Conservation (phyloP, 2,329 filamentous ascomycete genomes). For the Colletotrichum agaves region DNA sequence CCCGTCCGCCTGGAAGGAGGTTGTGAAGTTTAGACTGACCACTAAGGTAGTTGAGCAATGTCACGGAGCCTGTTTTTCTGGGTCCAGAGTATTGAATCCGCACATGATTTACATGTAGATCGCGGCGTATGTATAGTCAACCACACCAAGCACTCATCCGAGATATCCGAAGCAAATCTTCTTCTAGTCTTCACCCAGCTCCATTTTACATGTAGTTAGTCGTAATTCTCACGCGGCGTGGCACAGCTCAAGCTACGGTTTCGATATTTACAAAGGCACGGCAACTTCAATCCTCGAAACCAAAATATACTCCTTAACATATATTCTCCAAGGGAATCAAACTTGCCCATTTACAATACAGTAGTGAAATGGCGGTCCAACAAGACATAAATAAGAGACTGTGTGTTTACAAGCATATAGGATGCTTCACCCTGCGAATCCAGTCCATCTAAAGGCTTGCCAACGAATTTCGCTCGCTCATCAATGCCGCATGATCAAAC, state of each 20-base stretch:
- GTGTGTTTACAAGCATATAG: slow-evolving; percentile 1
- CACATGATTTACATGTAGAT: slow-evolving; percentile 21
- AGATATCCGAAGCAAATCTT: slow-evolving; percentile 4
- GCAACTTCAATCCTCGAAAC: too few relatives aligned
- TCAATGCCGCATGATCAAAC: slow-evolving; percentile 52
- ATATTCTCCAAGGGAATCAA: background rate
- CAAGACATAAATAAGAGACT: slow-evolving; percentile 19
- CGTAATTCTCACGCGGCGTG: too few relatives aligned
- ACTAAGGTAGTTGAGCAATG: background rate
- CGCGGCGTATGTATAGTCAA: background rate
- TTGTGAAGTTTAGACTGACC: background rate
- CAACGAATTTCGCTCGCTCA: slow-evolving; percentile 38
- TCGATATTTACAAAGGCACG: too few relatives aligned
- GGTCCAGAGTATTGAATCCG: background rate
- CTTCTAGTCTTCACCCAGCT: background rate
- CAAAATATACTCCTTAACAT: too few relatives aligned
- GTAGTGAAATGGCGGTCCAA: slow-evolving; percentile 1
- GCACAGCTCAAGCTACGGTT: background rate
- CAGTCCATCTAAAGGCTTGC: slow-evolving; percentile 17
- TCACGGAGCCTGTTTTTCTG: background rate
- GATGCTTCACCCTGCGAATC: background rate
- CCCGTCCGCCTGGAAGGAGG: background rate
- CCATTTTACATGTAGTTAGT: too few relatives aligned
- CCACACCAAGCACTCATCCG: background rate
- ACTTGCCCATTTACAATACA: background rate